Conservation (phyloP, 345 rosid genomes). For the Brassica nigra region DNA sequence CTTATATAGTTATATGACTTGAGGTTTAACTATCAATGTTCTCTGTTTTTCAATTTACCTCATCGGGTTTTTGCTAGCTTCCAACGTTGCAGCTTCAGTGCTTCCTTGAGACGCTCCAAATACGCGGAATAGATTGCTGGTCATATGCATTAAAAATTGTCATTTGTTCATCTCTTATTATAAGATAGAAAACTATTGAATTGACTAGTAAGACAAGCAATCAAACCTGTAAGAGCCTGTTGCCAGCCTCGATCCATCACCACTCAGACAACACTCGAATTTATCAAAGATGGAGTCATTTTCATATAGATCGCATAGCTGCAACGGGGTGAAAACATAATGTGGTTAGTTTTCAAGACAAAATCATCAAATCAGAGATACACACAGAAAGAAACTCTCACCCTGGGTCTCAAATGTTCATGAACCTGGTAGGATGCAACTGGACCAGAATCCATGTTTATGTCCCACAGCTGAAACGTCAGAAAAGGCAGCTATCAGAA, state of each 20-base stretch:
- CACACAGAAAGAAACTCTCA: constrained; percentile 33
- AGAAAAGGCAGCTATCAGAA: constrained; percentile 21
- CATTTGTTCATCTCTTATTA: not conserved
- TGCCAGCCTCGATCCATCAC: constrained; percentile 91
- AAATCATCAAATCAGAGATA: constrained; percentile 13
- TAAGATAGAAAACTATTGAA: not conserved
- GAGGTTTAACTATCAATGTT: not conserved
- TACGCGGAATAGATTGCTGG: constrained; percentile 96
- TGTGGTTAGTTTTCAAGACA: constrained; percentile 14
- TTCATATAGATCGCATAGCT: constrained; percentile 98
- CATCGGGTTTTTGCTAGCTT: constrained; percentile 99
- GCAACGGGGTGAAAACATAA: constrained; percentile 27
- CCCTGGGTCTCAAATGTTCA: constrained; percentile 92
- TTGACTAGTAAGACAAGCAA: constrained; percentile 26
- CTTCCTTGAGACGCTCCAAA: constrained; percentile 82
- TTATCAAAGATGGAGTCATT: constrained; percentile 99
- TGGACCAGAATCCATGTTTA: constrained; percentile 99
- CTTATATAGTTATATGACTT: not conserved
- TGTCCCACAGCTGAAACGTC: constrained; percentile 77
- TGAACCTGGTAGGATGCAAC: constrained; percentile 96
- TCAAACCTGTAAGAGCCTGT: constrained; percentile 97
- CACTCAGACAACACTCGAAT: constrained; percentile 96
- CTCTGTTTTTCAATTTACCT: constrained; percentile 53
- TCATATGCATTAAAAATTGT: not conserved
- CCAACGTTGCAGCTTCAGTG: constrained; percentile 88